Evolutionary conservation across 2,329 filamentous ascomycete genomes (phyloP).

Genomic region (Fusarium tupiense): DNA sequence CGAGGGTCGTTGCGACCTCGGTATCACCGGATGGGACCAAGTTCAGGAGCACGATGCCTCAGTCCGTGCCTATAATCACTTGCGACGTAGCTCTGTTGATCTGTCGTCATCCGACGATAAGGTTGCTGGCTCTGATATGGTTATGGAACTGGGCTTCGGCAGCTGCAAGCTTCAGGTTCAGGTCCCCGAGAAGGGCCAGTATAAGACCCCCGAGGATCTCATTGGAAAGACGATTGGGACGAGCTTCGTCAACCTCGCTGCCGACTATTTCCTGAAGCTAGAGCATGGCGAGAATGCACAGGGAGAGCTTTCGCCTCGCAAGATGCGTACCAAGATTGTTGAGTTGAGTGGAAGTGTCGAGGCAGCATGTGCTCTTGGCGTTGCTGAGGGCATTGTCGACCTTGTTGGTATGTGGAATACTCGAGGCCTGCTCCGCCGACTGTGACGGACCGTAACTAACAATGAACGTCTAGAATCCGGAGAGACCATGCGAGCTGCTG

Average conservation of each 20-base stretch:
- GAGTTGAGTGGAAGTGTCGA: slow-evolving; percentile 97
- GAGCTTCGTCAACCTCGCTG: slow-evolving; percentile 88
- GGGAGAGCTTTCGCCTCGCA: slow-evolving; percentile 50
- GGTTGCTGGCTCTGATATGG: slow-evolving; percentile 77
- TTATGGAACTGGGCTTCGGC: slow-evolving; percentile 92
- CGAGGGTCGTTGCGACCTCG: slow-evolving; percentile 90
- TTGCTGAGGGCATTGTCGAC: slow-evolving; percentile 97
- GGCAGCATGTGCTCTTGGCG: slow-evolving; percentile 92
- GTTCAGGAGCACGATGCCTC: slow-evolving; percentile 87
- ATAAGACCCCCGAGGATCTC: slow-evolving; percentile 76
- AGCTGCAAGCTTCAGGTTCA: slow-evolving; percentile 96
- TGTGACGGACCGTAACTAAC: slow-evolving; percentile 21
- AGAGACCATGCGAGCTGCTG: slow-evolving; percentile 97
- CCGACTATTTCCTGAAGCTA: slow-evolving; percentile 83
- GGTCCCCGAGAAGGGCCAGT: slow-evolving; percentile 84
- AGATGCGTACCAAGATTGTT: slow-evolving; percentile 86
- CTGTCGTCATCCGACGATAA: slow-evolving; percentile 49
- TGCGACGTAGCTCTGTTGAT: slow-evolving; percentile 56
- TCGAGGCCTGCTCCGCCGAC: background rate
- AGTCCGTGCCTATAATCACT: slow-evolving; percentile 60
- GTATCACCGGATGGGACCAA: slow-evolving; percentile 94
- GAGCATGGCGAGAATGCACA: slow-evolving; percentile 66
- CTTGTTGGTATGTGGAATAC: slow-evolving; percentile 81
- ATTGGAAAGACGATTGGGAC: slow-evolving; percentile 95
- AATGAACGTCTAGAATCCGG: slow-evolving; percentile 76